Evolutionary conservation across 2,329 filamentous ascomycete species (phyloP).

Genomic region (Zarea fungicola): DNA sequence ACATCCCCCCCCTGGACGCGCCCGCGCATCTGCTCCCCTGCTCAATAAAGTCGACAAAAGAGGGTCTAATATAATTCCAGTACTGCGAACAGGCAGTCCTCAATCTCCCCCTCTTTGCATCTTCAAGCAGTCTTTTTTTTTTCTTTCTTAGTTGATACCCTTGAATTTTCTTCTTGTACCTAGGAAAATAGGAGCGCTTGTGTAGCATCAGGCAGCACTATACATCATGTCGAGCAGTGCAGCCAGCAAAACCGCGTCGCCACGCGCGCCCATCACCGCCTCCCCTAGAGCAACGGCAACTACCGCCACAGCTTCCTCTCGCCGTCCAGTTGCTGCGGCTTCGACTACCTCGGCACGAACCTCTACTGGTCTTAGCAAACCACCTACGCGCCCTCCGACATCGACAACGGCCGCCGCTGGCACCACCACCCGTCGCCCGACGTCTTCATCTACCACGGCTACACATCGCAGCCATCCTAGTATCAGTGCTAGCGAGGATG

Average conservation of each 20-base stretch:
- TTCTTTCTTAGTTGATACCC: conserved; percentile 8
- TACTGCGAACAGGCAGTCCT: not conserved
- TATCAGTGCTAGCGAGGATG: conserved; percentile 46
- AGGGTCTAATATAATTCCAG: conserved; percentile 9
- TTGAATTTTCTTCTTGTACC: not conserved
- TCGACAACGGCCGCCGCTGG: conserved; percentile 28
- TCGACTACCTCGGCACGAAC: conserved; percentile 26
- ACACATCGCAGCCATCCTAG: conserved; percentile 43
- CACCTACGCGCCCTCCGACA: conserved; percentile 42
- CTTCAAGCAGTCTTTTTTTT: conserved; percentile 4
- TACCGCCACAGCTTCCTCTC: conserved; percentile 21
- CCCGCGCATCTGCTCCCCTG: conserved; percentile 5
- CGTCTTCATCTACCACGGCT: conserved; percentile 31
- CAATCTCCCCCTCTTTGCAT: conserved; percentile 9
- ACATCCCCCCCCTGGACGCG: no score
- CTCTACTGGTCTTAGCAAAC: conserved; percentile 40
- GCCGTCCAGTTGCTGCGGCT: conserved; percentile 29
- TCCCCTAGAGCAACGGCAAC: conserved; percentile 16
- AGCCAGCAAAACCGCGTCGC: conserved; percentile 29
- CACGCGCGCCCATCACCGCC: conserved; percentile 26
- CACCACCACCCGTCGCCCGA: conserved; percentile 26
- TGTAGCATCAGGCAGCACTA: conserved; percentile 4
- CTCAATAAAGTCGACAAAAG: conserved; percentile 2
- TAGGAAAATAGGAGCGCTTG: not conserved
- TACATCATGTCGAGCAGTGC: conserved; percentile 11